phyloP scores from a whole-genome alignment of 2,329 filamentous ascomycete genomes.

The Sporothrix dimorphospora region DNA sequence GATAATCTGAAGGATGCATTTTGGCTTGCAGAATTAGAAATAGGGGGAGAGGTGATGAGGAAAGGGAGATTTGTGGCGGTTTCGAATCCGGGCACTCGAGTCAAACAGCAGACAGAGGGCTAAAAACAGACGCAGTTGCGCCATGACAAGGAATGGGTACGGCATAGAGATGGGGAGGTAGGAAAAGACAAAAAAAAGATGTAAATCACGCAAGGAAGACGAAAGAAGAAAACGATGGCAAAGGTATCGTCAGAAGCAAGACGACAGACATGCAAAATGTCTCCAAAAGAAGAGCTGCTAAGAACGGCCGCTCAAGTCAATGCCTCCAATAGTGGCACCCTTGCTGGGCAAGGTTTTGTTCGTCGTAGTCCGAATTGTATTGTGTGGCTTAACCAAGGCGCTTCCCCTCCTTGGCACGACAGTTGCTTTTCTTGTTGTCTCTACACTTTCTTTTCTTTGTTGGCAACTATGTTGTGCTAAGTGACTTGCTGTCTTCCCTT shows the following conservation, averaged over 20 bases:
- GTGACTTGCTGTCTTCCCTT: not conserved
- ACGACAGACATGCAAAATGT: not conserved
- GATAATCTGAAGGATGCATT: not conserved
- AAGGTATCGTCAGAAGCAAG: not conserved
- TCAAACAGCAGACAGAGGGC: not conserved
- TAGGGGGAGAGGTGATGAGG: not conserved
- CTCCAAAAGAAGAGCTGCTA: not conserved
- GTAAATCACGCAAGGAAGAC: conserved; percentile 5
- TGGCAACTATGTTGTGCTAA: not conserved
- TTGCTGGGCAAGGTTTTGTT: not conserved
- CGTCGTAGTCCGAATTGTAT: not conserved
- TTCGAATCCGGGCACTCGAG: not conserved
- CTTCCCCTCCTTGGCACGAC: not conserved
- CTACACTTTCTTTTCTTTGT: not conserved
- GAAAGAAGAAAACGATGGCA: not conserved
- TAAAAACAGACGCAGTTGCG: not conserved
- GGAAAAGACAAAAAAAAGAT: not conserved
- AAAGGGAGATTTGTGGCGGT: conserved; percentile 3
- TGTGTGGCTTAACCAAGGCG: not conserved
- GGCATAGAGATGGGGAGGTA: not conserved
- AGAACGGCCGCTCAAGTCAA: not conserved
- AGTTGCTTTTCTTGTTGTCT: not conserved
- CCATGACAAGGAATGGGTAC: conserved; percentile 3
- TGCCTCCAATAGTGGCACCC: not conserved
- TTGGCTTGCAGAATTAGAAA: not conserved